A percentile compares a stretch with the other conserved stretches of the same genome.
These are phyloP conservation scores for Xylaria sp. DNA, from an alignment of 2,329 filamentous ascomycete genomes.

Conservation along the genomic window DNA sequence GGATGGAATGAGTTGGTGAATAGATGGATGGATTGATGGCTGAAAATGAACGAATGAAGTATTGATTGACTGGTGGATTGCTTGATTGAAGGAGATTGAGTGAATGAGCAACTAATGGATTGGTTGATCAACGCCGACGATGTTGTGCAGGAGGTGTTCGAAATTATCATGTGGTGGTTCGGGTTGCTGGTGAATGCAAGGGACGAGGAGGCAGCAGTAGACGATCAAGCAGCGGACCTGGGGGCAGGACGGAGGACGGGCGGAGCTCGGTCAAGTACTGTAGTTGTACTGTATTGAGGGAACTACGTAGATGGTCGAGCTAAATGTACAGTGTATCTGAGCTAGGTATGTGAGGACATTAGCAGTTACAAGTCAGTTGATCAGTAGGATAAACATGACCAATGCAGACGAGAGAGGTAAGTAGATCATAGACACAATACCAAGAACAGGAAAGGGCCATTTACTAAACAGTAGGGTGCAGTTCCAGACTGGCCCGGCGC, in stretches of 20 bases:
- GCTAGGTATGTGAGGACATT: not conserved
- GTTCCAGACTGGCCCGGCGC: not conserved
- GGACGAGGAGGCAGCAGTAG: constrained; percentile 19
- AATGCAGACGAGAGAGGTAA: not conserved
- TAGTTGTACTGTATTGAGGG: not conserved
- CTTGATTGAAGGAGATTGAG: constrained; percentile 18
- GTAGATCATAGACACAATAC: not conserved
- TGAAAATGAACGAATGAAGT: not conserved
- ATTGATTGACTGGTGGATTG: constrained; percentile 4
- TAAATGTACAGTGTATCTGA: not conserved
- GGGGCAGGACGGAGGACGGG: constrained; percentile 14
- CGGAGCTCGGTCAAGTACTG: constrained; percentile 5
- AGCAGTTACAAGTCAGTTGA: not conserved
- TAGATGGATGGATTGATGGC: constrained; percentile 2
- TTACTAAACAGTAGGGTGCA: not conserved
- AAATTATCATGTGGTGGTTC: constrained; percentile 32
- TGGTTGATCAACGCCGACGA: constrained; percentile 26
- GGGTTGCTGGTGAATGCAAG: constrained; percentile 37
- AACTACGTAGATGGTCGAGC: not conserved
- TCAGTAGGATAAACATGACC: not conserved
- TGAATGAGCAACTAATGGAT: constrained; percentile 8
- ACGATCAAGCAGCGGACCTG: constrained; percentile 4
- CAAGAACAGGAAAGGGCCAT: not conserved
- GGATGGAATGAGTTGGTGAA: not conserved
- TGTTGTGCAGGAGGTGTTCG: constrained; percentile 34